phyloP scores from a whole-genome alignment of 352 stramenopile genomes.

The Albugo laibachii region DNA sequence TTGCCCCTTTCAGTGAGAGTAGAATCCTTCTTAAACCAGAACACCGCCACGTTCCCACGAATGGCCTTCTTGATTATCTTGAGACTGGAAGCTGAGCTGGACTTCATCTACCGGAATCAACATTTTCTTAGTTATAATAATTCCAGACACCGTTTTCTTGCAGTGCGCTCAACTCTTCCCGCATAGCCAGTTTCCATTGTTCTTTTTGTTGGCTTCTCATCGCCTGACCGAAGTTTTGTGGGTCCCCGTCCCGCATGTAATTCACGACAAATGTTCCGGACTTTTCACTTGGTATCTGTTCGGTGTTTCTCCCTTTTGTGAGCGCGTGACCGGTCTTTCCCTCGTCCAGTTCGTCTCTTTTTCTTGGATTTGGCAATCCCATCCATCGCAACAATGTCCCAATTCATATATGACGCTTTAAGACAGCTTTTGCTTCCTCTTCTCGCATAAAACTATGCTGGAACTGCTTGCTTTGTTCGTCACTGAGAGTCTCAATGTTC shows the following conservation, averaged over 20 bases:
- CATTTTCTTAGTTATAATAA: no score
- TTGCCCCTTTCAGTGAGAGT: no score
- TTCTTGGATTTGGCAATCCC: not conserved
- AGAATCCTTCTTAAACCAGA: no score
- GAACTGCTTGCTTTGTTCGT: not conserved
- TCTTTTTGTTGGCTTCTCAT: not conserved
- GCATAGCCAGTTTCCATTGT: not conserved
- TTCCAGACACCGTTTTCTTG: not conserved
- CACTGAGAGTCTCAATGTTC: not conserved
- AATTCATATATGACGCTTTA: not conserved
- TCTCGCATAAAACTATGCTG: not conserved
- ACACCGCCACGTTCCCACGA: no score
- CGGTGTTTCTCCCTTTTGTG: not conserved
- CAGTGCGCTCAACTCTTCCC: not conserved
- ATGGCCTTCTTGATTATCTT: no score
- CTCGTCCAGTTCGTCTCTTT: not conserved
- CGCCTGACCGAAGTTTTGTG: not conserved
- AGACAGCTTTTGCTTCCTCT: not conserved
- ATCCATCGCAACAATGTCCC: not conserved
- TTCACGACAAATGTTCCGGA: not conserved
- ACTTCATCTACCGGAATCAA: no score
- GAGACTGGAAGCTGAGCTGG: no score
- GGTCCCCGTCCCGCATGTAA: not conserved
- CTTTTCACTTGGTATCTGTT: not conserved
- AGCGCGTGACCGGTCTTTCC: not conserved